Evolutionary conservation across 2,329 filamentous ascomycete species (phyloP), one percentile per base, ranked within the genome.

Genomic region (Nothophoma quercina): DNA sequence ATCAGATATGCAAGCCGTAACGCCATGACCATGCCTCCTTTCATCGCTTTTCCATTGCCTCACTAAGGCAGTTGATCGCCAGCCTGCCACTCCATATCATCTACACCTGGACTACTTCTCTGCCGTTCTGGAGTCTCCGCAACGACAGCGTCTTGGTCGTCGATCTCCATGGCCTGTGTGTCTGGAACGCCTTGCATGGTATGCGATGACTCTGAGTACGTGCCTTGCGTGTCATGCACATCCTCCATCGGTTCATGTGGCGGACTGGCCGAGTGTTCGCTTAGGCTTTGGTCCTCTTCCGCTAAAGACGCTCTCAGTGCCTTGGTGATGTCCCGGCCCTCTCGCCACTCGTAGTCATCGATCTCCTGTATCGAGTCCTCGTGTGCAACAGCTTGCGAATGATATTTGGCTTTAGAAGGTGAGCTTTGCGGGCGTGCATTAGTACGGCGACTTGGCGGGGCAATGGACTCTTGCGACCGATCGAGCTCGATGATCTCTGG

Each of bases 151-250:
- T 44, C 40, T 8, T 40, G 5, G 7, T 22, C 22, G 13, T 45
- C 41, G 4, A 51, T 5, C 2, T 51, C 48, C 23, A 51, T 41
- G 6, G 34, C 21, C 29, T 51, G 40, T 15, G 35, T n/a, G 1
- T 47, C 44, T 15, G 21, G 28, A 1, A 33, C 10, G 12, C 26
- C 44, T 2, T 39, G 12, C 13, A 29, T 5, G 3, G 13, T 12
- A n/a, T 16, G 26, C 2, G 47, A 26, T 1, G 33, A 38, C 5
- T 15, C n/a, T 21, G 28, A 19, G 21, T 23, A n/a, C n/a, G n/a
- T n/a, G n/a, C n/a, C n/a, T 12, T 8, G 8, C 5, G 10, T 22
- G 13, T 43, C 40, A 4, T 18, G 7, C 15, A 36, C 21, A 13
- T 35, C 32, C 10, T 45, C 25, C 42, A 30, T 45, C 13, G 12